Evolutionary conservation across 352 stramenopile species (phyloP), one percentile per base, ranked within the genome.

Genomic region (Plasmopara viticola): DNA sequence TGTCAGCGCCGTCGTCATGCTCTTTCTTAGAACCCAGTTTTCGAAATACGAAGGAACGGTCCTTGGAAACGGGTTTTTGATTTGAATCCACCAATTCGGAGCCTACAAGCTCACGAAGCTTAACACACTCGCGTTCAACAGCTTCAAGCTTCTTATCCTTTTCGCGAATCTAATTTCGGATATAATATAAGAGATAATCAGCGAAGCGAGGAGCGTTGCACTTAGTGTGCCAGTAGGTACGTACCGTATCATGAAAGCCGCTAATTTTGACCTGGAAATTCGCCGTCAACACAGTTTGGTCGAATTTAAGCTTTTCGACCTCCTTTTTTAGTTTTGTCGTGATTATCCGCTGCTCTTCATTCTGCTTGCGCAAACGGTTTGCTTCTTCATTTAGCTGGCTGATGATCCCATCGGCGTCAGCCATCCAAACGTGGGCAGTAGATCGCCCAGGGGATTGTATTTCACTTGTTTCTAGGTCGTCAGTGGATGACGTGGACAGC

Each of bases 201-300:
- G 47, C 13, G 50, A 51, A 20, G 12, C 33, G 30, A 20, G 7
- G 33, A 31, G 5, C 34, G 20, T 25, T 12, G 37, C 17, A 28
- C 31, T 5, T 5, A 12, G 6, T 1, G 10, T 35, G 6, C 7
- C 31, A 35, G 31, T 35, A 29, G 18, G 8, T 1, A 9, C 56
- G 29, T 60, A 86, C 77, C 45, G 57, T 69, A 39, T 90, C 76
- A 49, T 91, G 77, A 9, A 79, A 72, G 18, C 85, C 73, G n/a
- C 77, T 78, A 40, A 94, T 82, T 53, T 92, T 92, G 52, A 94
- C 75, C 58, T 90, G 81, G 34, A 86, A 86, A 17, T 90, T 91
- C 0, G 77, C 84, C 0, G 72, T 67, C 12, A 79, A 41, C 9
- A 91, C 62, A 41, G 89, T 86, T 60, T 94, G 89, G 17, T 91